phyloP scores from a whole-genome alignment of 2,329 filamentous ascomycete species.

The Emydomyces testavorans region DNA sequence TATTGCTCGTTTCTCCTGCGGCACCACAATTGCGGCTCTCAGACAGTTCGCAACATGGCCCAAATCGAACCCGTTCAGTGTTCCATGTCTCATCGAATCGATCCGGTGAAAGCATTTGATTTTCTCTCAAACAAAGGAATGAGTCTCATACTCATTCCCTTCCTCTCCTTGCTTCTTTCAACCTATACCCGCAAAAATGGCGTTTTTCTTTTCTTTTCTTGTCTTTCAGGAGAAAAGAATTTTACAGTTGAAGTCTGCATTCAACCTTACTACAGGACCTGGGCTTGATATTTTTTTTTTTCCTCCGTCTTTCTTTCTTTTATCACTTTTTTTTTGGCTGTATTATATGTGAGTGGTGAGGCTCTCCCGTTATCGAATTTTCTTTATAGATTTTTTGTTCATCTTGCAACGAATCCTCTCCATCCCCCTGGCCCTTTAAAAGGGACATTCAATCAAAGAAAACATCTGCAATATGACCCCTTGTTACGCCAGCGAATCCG shows the following conservation, averaged over 20 bases:
- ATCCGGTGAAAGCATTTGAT: not conserved
- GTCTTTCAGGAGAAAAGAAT: not conserved
- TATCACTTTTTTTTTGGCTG: not conserved
- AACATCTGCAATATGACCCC: too few relatives aligned
- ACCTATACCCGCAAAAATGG: not conserved
- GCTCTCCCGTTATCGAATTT: not conserved
- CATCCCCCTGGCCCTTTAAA: too few relatives aligned
- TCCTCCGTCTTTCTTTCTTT: not conserved
- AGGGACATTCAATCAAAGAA: too few relatives aligned
- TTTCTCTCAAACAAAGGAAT: not conserved
- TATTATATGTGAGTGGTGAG: not conserved
- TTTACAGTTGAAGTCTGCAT: not conserved
- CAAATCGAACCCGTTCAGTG: not conserved
- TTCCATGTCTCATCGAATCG: not conserved
- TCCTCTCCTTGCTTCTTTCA: not conserved
- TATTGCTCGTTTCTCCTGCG: not conserved
- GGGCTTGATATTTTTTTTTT: not conserved
- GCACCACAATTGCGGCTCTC: not conserved
- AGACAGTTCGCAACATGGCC: not conserved
- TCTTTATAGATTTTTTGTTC: too few relatives aligned
- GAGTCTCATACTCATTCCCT: not conserved
- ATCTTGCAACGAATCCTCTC: too few relatives aligned
- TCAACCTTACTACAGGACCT: constrained; percentile 1
- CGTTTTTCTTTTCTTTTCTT: not conserved
- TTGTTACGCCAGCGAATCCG: too few relatives aligned